Evolutionary conservation across 2,329 filamentous ascomycete species (phyloP).

Genomic region (Fusarium sterilihyphosum): DNA sequence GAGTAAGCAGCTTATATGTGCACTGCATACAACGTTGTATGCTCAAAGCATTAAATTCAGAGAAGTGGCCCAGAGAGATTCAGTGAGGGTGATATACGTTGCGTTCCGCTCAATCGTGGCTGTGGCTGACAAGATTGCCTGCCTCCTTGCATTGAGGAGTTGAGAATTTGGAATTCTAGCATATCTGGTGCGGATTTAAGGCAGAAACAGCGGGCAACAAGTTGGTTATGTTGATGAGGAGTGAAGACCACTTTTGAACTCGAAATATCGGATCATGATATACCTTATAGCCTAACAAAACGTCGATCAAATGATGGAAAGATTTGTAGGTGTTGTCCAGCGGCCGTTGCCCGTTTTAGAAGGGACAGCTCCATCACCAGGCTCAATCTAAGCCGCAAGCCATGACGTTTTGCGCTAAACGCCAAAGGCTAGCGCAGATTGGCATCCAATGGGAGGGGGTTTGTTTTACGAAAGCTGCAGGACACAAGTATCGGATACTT

Average conservation of each 20-base stretch:
- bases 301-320: neutral
- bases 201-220: neutral
- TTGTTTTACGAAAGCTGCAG: conserved; percentile 38
- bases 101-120: conserved; percentile 25
- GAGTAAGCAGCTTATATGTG: neutral
- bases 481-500: conserved; percentile 27
- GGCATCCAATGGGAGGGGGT: neutral
- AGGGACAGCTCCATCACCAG: conserved; percentile 22
- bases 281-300: neutral
- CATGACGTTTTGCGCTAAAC: conserved; percentile 35
- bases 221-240: neutral
- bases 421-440: conserved; percentile 17
- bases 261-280: neutral
- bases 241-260: neutral
- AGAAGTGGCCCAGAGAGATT: neutral
- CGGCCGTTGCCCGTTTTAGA: conserved; percentile 22
- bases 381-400: conserved; percentile 34
- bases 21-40: conserved; percentile 30
- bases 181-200: neutral
- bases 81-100: neutral
- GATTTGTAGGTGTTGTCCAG: neutral
- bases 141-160: conserved; percentile 25
- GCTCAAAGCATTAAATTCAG: neutral
- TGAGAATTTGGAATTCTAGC: neutral
- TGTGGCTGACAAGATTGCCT: conserved; percentile 29